Evolutionary conservation across 2,329 filamentous ascomycete genomes (phyloP).

Genomic region (Trichoderma gracile): DNA sequence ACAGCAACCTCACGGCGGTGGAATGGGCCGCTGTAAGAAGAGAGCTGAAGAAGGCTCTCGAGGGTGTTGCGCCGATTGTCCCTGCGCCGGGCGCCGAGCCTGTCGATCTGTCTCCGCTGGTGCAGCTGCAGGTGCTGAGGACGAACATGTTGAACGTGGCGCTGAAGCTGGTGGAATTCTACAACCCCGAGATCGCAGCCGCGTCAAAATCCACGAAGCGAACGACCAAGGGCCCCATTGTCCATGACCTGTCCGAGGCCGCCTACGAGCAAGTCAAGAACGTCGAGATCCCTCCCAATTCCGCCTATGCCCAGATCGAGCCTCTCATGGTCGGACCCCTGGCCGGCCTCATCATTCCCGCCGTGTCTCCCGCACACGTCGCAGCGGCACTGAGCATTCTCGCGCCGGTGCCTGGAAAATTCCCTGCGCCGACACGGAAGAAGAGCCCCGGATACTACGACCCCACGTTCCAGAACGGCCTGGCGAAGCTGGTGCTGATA

Average conservation of each 20-base stretch:
- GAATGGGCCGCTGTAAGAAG: slow-evolving; percentile 56
- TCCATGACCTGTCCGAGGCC: slow-evolving; percentile 55
- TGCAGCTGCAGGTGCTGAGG: slow-evolving; percentile 81
- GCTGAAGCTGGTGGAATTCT: slow-evolving; percentile 84
- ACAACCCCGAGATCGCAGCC: slow-evolving; percentile 51
- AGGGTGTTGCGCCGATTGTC: slow-evolving; percentile 42
- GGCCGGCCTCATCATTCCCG: slow-evolving; percentile 76
- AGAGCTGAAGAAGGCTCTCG: slow-evolving; percentile 48
- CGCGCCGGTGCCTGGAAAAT: slow-evolving; percentile 67
- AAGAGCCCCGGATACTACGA: slow-evolving; percentile 83
- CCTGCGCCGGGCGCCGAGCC: slow-evolving; percentile 34
- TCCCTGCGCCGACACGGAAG: slow-evolving; percentile 75
- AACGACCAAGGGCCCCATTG: slow-evolving; percentile 39
- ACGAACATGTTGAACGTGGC: slow-evolving; percentile 87
- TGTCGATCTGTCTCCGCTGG: slow-evolving; percentile 55
- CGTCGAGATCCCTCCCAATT: slow-evolving; percentile 40
- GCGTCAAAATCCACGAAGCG: slow-evolving; percentile 36
- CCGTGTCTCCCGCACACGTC: slow-evolving; percentile 80
- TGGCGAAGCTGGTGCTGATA: slow-evolving; percentile 84
- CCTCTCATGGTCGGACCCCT: slow-evolving; percentile 81
- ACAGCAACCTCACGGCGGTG: slow-evolving; percentile 68
- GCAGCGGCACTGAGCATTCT: slow-evolving; percentile 79
- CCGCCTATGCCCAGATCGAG: slow-evolving; percentile 60
- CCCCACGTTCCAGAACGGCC: slow-evolving; percentile 70
- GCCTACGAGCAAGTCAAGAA: slow-evolving; percentile 53